Conservation (phyloP, 805 yeast genomes). For the Komagataella populi region DNA sequence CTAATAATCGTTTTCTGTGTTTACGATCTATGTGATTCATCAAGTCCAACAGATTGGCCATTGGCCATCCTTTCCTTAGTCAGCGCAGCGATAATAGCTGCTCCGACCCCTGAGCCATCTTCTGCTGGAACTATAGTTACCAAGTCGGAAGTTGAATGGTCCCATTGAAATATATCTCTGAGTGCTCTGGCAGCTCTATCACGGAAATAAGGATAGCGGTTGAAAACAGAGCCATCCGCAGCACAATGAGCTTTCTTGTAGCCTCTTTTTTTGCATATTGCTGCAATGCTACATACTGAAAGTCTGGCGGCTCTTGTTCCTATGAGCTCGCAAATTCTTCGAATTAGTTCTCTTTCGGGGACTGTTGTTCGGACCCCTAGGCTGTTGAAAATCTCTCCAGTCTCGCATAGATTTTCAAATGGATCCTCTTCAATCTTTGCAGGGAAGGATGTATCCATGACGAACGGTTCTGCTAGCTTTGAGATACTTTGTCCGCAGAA, state of each 20-base stretch:
- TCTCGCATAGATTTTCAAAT: slow-evolving; percentile 67
- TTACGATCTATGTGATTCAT: slow-evolving; percentile 1
- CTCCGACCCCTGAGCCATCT: slow-evolving; percentile 98
- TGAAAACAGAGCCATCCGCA: slow-evolving; percentile 93
- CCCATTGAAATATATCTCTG: slow-evolving; percentile 83
- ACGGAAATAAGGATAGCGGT: slow-evolving; percentile 85
- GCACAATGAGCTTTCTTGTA: slow-evolving; percentile 76
- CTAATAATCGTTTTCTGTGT: not conserved
- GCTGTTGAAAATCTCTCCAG: slow-evolving; percentile 48
- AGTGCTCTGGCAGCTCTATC: slow-evolving; percentile 81
- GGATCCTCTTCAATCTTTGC: slow-evolving; percentile 83
- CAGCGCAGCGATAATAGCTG: slow-evolving; percentile 94
- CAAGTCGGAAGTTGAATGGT: slow-evolving; percentile 7
- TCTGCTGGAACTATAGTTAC: slow-evolving; percentile 74
- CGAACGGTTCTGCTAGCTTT: slow-evolving; percentile 46
- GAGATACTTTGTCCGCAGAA: slow-evolving; percentile 60
- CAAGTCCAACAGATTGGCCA: slow-evolving; percentile 55
- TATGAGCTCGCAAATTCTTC: slow-evolving; percentile 71
- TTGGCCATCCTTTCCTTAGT: slow-evolving; percentile 65
- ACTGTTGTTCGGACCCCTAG: slow-evolving; percentile 54
- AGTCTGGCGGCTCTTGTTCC: slow-evolving; percentile 91
- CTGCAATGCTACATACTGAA: slow-evolving; percentile 91
- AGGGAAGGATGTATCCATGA: slow-evolving; percentile 84
- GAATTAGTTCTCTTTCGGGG: slow-evolving; percentile 71
- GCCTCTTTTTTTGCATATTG: slow-evolving; percentile 78